A percentile compares a stretch with the other conserved stretches of the same genome.
Evolutionary conservation across 2,329 filamentous ascomycete species (phyloP).

Genomic region (Epicoccum nigrum): DNA sequence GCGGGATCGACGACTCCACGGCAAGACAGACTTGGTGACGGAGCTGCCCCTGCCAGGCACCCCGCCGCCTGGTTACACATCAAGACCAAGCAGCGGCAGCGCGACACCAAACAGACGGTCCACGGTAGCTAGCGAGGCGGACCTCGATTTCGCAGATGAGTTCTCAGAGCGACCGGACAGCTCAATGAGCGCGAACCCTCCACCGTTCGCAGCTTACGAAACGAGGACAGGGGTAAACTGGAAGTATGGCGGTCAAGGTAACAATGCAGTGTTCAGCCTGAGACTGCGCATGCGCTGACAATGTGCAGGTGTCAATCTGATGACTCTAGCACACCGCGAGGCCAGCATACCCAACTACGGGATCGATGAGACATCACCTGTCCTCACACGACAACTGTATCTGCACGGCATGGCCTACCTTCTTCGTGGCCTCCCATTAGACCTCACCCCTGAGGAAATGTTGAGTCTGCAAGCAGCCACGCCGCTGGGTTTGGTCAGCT

Average conservation of each 20-base stretch:
- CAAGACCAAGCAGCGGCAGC: slow-evolving; percentile 33
- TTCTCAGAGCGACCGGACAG: slow-evolving; percentile 34
- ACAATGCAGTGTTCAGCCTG: neutral
- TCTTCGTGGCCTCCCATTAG: slow-evolving; percentile 64
- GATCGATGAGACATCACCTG: slow-evolving; percentile 43
- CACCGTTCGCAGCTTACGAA: slow-evolving; percentile 34
- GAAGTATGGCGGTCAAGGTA: slow-evolving; percentile 60
- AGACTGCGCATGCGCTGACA: slow-evolving; percentile 6
- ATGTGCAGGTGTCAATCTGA: slow-evolving; percentile 52
- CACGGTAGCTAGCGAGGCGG: slow-evolving; percentile 25
- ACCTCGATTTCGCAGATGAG: slow-evolving; percentile 32
- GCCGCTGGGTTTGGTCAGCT: slow-evolving; percentile 44
- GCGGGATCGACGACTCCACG: slow-evolving; percentile 24
- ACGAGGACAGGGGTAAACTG: slow-evolving; percentile 53
- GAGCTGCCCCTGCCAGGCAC: slow-evolving; percentile 34
- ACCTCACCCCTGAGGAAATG: slow-evolving; percentile 63
- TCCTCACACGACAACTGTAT: slow-evolving; percentile 67
- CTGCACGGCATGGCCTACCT: slow-evolving; percentile 68
- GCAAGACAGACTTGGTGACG: slow-evolving; percentile 24
- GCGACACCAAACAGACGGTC: slow-evolving; percentile 26
- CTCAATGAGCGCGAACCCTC: slow-evolving; percentile 25
- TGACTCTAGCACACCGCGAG: slow-evolving; percentile 55
- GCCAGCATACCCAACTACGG: slow-evolving; percentile 43
- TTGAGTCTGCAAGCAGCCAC: slow-evolving; percentile 59
- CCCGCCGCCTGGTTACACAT: slow-evolving; percentile 48